Percentiles rank a stretch among this genome's conserved stretches.
Conservation (phyloP, 2,329 filamentous ascomycete genomes). For the Colletotrichum caudatum region DNA sequence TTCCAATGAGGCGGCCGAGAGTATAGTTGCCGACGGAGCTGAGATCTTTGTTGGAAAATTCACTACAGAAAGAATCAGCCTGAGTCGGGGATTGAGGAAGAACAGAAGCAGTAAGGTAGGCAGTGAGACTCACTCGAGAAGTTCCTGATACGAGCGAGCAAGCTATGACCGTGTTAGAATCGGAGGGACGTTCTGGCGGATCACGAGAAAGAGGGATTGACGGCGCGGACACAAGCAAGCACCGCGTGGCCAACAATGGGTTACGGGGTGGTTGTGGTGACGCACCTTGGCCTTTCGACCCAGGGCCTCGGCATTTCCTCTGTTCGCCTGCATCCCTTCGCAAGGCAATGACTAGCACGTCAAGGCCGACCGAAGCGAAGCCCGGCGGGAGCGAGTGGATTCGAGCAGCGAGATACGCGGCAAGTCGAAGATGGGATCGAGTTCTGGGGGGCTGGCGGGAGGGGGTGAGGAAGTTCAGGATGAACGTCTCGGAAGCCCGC, state of each 20-base stretch:
- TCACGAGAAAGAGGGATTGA: conserved; percentile 9
- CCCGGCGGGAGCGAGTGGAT: conserved; percentile 11
- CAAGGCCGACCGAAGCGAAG: conserved; percentile 38
- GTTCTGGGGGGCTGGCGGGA: conserved; percentile 2
- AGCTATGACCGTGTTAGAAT: conserved; percentile 67
- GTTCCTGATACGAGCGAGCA: conserved; percentile 94
- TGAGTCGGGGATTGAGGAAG: neutral
- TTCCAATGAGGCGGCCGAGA: conserved; percentile 91
- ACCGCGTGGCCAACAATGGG: neutral
- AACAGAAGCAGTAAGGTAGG: neutral
- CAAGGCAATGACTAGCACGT: conserved; percentile 36
- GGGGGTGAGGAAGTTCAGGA: conserved; percentile 16
- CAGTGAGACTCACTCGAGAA: conserved; percentile 82
- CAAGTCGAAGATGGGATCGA: conserved; percentile 10
- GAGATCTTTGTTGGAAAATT: conserved; percentile 93
- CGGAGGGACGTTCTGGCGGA: neutral
- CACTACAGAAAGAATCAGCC: conserved; percentile 65
- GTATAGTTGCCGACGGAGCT: conserved; percentile 95
- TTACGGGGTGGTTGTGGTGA: conserved; percentile 23
- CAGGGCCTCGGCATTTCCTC: conserved; percentile 68
- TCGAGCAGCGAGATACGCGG: neutral
- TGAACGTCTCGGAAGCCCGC: conserved; percentile 20
- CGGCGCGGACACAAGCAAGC: neutral
- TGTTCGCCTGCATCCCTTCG: conserved; percentile 65
- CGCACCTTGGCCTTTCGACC: conserved; percentile 72